Base-by-base conservation (phyloP, 2,329 filamentous ascomycete species). In the Exserohilum rostratum region DNA sequence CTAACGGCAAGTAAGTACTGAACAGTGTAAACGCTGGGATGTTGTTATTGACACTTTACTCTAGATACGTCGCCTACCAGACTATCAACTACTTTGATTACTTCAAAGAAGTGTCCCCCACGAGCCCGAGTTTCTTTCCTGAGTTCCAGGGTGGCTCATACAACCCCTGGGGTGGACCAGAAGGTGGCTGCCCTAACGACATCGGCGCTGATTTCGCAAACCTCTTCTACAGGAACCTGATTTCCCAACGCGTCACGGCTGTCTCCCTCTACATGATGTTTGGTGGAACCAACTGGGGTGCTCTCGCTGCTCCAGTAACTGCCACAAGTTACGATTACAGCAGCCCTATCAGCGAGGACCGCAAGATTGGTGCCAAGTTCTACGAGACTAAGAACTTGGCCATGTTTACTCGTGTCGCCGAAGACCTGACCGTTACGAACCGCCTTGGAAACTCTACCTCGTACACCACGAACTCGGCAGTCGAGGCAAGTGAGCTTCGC, bases 201-300 rank as follows among this genome's bases (percentile, higher is more conserved):
- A 85, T 83, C 15, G 83, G 83, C 1, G 77, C 81, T 0, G 82
- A 86, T 42, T 88, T 85, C 60, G 85, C 83, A 1, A 87, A 87
- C 52, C 68, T 88, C 3, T 88, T 86, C 72, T 88, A 88, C 67
- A 79, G 85, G 10, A 82, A 87, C 64, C 80, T 87, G 48, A 82
- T 88, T 22, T 83, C 79, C 22, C 82, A 88, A 61, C 77, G 83
- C 0, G 80, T 87, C 3, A 85, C 83, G 0, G 83, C 83, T 0
- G 80, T 87, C 50, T 86, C 80, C 27, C 69, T 88, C 2, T 88
- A 88, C 66, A 88, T 88, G 85, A 73, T 86, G 46, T 88, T 82
- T 47, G 86, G 86, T 3, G 86, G 86, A 2, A 88, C 86, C 0
- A 87, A 84, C 57, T 87, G 84, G 85, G 85, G 85, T 5, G 81